Base-by-base conservation (phyloP, 441 rosid species). In the Eutrema salsugineum region DNA sequence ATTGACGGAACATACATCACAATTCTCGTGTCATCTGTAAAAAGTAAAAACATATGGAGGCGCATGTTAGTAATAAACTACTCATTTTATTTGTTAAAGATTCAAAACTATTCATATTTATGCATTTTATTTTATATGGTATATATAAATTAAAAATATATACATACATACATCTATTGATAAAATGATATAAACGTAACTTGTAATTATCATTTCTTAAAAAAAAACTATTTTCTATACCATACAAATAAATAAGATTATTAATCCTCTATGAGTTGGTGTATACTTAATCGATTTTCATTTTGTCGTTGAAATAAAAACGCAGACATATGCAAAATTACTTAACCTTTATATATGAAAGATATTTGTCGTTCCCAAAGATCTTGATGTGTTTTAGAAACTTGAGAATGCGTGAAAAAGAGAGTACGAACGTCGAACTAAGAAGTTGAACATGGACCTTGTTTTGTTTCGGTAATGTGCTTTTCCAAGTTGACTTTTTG, bases 381-480 rank as follows among this genome's bases (percentile, higher is more conserved):
- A 53, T 40, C 14, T 28, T 53, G 51, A 66, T 40, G 51, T 51
- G 61, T 40, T 53, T 53, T 40, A 42, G 51, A 55, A 54, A 68
- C 35, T 54, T 68, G 63, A 43, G 53, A 68, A 67, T 17, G 49
- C 42, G 72, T 27, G 71, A 20, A 30, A 35, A 54, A 46, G n/a
- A 49, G 16, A 32, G 35, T 24, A 50, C 15, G 33, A 11, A 32
- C 28, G 2, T 2, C 2, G 27, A 22, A 22, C 27, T 54, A 35
- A 20, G 64, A 56, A 46, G 27, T 56, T 56, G 67, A 68, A 66
- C 44, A 66, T 49, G 60, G 58, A 66, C 61, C 32, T 66, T 63
- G 19, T 56, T 54, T 44, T 73, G 54, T 66, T 66, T 30, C 59
- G 63, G 68, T 66, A 67, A 68, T 62, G 46, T 63, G 79, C 17